Percentiles rank a stretch among this genome's conserved stretches.
Conservation (phyloP, 2,329 filamentous ascomycete genomes). For the Aureobasidium lini region DNA sequence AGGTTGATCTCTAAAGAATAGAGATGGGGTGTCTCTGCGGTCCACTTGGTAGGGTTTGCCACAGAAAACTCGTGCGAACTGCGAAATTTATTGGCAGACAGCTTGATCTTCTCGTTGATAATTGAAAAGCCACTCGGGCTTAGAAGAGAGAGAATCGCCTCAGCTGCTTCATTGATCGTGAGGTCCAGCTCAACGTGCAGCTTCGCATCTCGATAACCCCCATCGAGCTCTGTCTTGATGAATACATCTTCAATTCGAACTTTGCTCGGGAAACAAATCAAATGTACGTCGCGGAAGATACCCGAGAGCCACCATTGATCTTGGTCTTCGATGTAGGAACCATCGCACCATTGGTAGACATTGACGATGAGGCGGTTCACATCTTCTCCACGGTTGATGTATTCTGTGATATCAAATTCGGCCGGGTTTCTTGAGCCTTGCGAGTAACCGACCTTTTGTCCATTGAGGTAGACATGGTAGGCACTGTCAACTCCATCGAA, state of each 20-base stretch:
- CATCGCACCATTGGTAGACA: conserved; percentile 66
- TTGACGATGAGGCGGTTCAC: conserved; percentile 52
- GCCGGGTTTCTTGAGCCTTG: conserved; percentile 62
- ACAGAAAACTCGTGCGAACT: conserved; percentile 28
- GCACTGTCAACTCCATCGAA: conserved; percentile 68
- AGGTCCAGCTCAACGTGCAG: conserved; percentile 41
- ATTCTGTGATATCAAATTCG: conserved; percentile 59
- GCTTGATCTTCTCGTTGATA: conserved; percentile 21
- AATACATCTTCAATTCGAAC: conserved; percentile 52
- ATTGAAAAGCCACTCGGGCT: not conserved
- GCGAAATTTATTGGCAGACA: conserved; percentile 21
- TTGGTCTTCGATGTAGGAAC: conserved; percentile 61
- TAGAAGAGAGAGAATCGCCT: not conserved
- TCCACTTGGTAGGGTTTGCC: conserved; percentile 56
- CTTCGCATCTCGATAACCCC: conserved; percentile 43
- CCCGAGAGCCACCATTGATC: conserved; percentile 28
- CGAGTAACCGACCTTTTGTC: conserved; percentile 56
- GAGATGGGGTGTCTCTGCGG: conserved; percentile 57
- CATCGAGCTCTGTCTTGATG: conserved; percentile 48
- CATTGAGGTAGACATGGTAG: conserved; percentile 64
- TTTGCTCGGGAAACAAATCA: conserved; percentile 49
- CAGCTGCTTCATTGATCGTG: conserved; percentile 30
- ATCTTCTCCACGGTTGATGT: conserved; percentile 37
- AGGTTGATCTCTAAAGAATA: conserved; percentile 42
- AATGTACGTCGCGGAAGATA: conserved; percentile 60